phyloP scores from a whole-genome alignment of 192 early-diverging fungal genomes.

The Irineochytrium annulatum region DNA sequence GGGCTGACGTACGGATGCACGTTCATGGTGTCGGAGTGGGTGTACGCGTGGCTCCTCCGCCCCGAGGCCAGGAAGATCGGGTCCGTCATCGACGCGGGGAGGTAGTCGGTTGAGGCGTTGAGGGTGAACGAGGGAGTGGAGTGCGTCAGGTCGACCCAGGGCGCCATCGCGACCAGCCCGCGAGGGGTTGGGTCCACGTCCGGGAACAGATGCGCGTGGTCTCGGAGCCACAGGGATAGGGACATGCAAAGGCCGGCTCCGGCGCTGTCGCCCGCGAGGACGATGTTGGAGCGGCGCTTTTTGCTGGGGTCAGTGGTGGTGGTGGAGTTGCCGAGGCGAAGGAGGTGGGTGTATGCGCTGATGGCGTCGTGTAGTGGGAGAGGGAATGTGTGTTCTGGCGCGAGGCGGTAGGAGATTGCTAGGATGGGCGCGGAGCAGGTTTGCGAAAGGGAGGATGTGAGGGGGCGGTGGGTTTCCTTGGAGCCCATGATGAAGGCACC shows the following conservation, averaged over 20 bases:
- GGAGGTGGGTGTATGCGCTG: conserved; percentile 25
- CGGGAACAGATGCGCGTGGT: conserved; percentile 29
- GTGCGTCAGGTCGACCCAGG: conserved; percentile 31
- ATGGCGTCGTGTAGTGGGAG: conserved; percentile 30
- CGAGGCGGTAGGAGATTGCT: conserved; percentile 37
- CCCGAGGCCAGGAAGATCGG: conserved; percentile 12
- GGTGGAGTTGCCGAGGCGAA: conserved; percentile 7
- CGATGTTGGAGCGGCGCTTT: conserved; percentile 28
- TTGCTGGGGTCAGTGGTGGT: neutral
- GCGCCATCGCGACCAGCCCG: conserved; percentile 55
- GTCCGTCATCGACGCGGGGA: conserved; percentile 12
- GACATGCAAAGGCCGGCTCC: conserved; percentile 30
- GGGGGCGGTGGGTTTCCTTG: conserved; percentile 13
- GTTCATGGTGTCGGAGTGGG: conserved; percentile 18
- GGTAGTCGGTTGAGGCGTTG: conserved; percentile 26
- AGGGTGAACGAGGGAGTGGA: conserved; percentile 17
- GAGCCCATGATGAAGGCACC: conserved; percentile 33
- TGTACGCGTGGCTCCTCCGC: conserved; percentile 27
- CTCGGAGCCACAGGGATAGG: conserved; percentile 42
- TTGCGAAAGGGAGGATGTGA: conserved; percentile 22
- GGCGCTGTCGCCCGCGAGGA: conserved; percentile 34
- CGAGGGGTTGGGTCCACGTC: conserved; percentile 43
- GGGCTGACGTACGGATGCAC: conserved; percentile 26
- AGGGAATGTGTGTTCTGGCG: conserved; percentile 37
- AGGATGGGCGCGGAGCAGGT: conserved; percentile 13